These are phyloP conservation scores for Williopsis jadinii DNA, from an alignment of 1,139 yeast species.

Conservation along the genomic window DNA sequence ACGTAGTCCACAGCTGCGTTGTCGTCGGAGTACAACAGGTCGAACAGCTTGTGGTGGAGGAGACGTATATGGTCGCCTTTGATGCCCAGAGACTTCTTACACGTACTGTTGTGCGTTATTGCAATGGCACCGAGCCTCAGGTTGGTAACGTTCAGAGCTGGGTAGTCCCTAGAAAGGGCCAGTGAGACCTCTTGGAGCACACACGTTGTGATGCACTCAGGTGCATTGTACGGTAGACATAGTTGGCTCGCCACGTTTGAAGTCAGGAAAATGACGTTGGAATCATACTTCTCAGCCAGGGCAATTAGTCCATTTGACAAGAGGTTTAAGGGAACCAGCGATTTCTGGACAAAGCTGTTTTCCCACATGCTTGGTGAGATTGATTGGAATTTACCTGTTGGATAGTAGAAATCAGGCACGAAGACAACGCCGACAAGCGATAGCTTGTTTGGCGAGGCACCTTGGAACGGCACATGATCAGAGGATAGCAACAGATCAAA, in stretches of 20 bases:
- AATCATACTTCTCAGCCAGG: conserved; percentile 41
- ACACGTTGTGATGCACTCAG: conserved; percentile 38
- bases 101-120: conserved; percentile 25
- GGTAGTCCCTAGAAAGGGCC: conserved; percentile 33
- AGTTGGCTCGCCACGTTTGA: conserved; percentile 39
- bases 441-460: conserved; percentile 41
- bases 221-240: conserved; percentile 42
- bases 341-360: conserved; percentile 38
- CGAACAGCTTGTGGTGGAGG: conserved; percentile 50
- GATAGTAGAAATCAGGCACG: conserved; percentile 59
- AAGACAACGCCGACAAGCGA: conserved; percentile 51
- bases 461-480: conserved; percentile 29
- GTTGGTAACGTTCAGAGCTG: conserved; percentile 30
- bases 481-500: conserved; percentile 32
- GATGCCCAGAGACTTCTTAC: conserved; percentile 26
- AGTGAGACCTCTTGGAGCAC: conserved; percentile 31
- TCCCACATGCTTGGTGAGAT: conserved; percentile 49
- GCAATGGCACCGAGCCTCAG: conserved; percentile 42
- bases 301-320: conserved; percentile 52
- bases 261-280: conserved; percentile 38
- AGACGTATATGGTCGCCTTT: conserved; percentile 38
- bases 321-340: conserved; percentile 42
- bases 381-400: conserved; percentile 63
- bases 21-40: conserved; percentile 35
- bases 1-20: conserved; percentile 33